These are phyloP conservation scores for Exophiala viscosa DNA, from an alignment of 2,329 filamentous ascomycete genomes.

Conservation along the genomic window DNA sequence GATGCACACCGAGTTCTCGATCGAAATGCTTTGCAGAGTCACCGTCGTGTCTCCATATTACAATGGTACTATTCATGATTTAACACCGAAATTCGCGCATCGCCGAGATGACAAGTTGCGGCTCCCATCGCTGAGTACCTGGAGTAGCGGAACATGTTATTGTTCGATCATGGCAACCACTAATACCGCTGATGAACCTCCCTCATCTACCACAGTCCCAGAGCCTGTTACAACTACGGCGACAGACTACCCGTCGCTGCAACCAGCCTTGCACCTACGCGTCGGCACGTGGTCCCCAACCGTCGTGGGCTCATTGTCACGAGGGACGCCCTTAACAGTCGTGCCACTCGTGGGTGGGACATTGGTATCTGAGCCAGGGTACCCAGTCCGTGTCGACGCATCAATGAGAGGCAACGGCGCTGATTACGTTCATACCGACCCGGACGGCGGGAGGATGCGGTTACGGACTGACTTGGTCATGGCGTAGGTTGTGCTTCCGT, in stretches of 20 bases:
- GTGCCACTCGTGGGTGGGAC: conserved; percentile 39
- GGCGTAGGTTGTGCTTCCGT: conserved; percentile 33
- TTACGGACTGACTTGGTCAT: conserved; percentile 40
- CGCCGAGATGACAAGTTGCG: too few relatives aligned
- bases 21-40: too few relatives aligned
- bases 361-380: conserved; percentile 36
- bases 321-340: conserved; percentile 36
- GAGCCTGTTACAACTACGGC: conserved; percentile 22
- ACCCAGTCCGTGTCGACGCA: conserved; percentile 37
- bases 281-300: conserved; percentile 26
- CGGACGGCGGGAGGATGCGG: conserved; percentile 38
- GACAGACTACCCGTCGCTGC: conserved; percentile 37
- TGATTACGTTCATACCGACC: conserved; percentile 43
- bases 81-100: too few relatives aligned
- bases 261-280: conserved; percentile 41
- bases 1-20: too few relatives aligned
- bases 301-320: conserved; percentile 32
- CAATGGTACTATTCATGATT: too few relatives aligned
- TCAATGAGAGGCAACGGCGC: conserved; percentile 37
- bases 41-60: too few relatives aligned
- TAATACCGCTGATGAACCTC: too few relatives aligned
- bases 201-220: too few relatives aligned
- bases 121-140: too few relatives aligned
- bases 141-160: too few relatives aligned
- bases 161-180: too few relatives aligned